Evolutionary conservation across 805 yeast species (phyloP).

Genomic region (Candida chilensis): DNA sequence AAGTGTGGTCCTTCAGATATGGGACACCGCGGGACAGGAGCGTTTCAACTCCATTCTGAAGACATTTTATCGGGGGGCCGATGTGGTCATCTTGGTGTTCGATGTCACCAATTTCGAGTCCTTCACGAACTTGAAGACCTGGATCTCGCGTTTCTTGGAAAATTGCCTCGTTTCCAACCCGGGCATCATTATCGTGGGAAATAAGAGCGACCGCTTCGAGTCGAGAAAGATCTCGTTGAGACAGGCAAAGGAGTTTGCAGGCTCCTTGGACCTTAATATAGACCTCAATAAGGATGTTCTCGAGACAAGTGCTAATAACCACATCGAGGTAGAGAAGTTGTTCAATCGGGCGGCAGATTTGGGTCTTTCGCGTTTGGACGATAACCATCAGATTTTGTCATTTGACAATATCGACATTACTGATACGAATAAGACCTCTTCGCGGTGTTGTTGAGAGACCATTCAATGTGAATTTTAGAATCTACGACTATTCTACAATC

Average conservation of each 20-base stretch:
- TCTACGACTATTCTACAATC: no score
- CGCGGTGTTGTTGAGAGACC: slow-evolving; percentile 13
- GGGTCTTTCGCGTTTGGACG: slow-evolving; percentile 13
- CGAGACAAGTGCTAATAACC: slow-evolving; percentile 5
- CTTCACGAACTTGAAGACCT: slow-evolving; percentile 30
- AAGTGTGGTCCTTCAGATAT: slow-evolving; percentile 41
- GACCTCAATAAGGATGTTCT: slow-evolving; percentile 2
- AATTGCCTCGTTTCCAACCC: slow-evolving; percentile 28
- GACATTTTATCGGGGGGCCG: slow-evolving; percentile 52
- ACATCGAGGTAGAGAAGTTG: slow-evolving; percentile 15
- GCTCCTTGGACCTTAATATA: neutral
- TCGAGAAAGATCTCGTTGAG: slow-evolving; percentile 2
- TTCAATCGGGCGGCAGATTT: slow-evolving; percentile 26
- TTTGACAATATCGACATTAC: slow-evolving; percentile 20
- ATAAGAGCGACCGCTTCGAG: slow-evolving; percentile 18
- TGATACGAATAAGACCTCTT: slow-evolving; percentile 3
- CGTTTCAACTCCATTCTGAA: slow-evolving; percentile 38
- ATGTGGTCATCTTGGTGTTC: slow-evolving; percentile 43
- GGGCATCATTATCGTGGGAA: slow-evolving; percentile 27
- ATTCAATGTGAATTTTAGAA: neutral
- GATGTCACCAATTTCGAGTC: slow-evolving; percentile 45
- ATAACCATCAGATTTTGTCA: slow-evolving; percentile 11
- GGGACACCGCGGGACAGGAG: slow-evolving; percentile 43
- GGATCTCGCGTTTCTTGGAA: slow-evolving; percentile 27
- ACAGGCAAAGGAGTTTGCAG: slow-evolving; percentile 2